These are phyloP conservation scores for Morella rubra DNA, from an alignment of 306 rosid species.

Conservation along the genomic window DNA sequence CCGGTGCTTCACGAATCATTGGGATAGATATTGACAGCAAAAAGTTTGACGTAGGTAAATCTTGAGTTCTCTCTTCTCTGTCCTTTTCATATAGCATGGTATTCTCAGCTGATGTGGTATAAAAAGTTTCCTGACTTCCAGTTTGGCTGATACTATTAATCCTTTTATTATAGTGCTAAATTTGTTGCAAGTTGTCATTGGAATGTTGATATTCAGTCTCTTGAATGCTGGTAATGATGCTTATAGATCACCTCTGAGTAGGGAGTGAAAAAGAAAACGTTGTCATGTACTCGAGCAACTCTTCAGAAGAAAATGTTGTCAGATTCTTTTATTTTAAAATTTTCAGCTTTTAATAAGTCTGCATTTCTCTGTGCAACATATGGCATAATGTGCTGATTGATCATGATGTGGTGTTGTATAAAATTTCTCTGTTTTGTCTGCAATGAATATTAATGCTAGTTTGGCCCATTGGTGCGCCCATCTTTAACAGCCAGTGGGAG, in stretches of 20 bases:
- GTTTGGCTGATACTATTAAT: slow-evolving; percentile 2
- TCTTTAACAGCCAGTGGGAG: not conserved
- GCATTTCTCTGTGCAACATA: not conserved
- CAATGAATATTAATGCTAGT: not conserved
- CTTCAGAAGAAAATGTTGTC: not conserved
- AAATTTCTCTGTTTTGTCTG: not conserved
- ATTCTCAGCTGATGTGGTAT: slow-evolving; percentile 14
- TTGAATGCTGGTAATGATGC: not conserved
- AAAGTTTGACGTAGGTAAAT: slow-evolving; percentile 66
- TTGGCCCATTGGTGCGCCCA: not conserved
- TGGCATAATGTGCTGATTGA: not conserved
- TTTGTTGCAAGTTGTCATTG: not conserved
- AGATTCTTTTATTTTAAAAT: not conserved
- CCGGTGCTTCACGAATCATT: slow-evolving; percentile 87
- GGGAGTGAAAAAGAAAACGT: not conserved
- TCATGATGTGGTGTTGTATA: not conserved
- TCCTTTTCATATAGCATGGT: not conserved
- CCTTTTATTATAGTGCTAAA: not conserved
- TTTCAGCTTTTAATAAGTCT: not conserved
- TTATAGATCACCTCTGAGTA: not conserved
- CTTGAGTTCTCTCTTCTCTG: slow-evolving; percentile 10
- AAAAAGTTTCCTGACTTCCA: slow-evolving; percentile 1
- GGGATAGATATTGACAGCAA: slow-evolving; percentile 80
- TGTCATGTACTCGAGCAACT: not conserved
- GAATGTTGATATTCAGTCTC: not conserved